Evolutionary conservation across 2,329 filamentous ascomycete species (phyloP).

Genomic region (Bipolaris cookei): DNA sequence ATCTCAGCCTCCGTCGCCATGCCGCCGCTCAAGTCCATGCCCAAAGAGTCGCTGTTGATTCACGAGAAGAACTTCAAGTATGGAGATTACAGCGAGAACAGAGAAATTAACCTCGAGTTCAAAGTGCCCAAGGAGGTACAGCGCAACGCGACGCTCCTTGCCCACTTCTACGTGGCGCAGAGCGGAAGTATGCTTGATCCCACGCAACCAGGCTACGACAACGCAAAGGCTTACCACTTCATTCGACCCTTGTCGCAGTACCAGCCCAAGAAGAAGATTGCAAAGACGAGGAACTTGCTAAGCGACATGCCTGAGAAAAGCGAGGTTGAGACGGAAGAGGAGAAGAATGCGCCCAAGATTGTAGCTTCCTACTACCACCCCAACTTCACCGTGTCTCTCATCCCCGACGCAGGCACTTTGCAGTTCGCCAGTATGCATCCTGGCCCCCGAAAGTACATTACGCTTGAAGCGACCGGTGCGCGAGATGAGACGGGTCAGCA

Average conservation of each 20-base stretch:
- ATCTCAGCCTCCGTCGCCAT: conserved; percentile 77
- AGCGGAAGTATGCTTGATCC: conserved; percentile 80
- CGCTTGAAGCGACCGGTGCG: conserved; percentile 78
- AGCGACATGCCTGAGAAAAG: conserved; percentile 56
- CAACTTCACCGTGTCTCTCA: conserved; percentile 87
- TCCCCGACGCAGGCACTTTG: conserved; percentile 78
- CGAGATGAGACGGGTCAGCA: conserved; percentile 85
- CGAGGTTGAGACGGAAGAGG: conserved; percentile 58
- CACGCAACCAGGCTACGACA: conserved; percentile 71
- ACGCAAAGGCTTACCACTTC: conserved; percentile 80
- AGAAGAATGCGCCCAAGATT: conserved; percentile 66
- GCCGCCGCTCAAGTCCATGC: conserved; percentile 68
- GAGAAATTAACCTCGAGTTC: conserved; percentile 78
- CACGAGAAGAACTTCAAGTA: conserved; percentile 81
- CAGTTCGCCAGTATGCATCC: conserved; percentile 72
- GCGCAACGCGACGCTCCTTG: conserved; percentile 91
- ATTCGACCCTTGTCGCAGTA: conserved; percentile 86
- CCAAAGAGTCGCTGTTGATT: conserved; percentile 73
- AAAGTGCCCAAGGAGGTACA: conserved; percentile 79
- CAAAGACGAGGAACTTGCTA: conserved; percentile 86
- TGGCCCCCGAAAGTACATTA: conserved; percentile 76
- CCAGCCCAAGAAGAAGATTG: conserved; percentile 85
- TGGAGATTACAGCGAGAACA: conserved; percentile 78
- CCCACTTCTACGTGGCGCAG: conserved; percentile 88
- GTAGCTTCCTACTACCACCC: conserved; percentile 91